Conservation (phyloP, 208 protist genomes). For the Wallacemonas collosoma region DNA sequence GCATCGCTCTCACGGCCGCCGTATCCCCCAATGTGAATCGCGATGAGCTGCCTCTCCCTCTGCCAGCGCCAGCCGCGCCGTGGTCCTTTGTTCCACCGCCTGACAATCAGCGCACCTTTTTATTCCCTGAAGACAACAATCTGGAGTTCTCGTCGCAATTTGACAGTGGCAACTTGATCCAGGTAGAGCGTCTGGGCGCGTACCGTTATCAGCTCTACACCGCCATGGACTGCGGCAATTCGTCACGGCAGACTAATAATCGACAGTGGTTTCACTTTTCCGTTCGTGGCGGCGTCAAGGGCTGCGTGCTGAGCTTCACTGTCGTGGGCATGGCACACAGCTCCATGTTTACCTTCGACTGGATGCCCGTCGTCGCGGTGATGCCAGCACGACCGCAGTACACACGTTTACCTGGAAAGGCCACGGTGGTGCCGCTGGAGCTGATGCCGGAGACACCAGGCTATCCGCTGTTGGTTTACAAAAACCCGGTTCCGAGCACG, state of each 20-base stretch:
- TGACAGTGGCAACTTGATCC: constrained; percentile 91
- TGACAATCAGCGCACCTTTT: constrained; percentile 88
- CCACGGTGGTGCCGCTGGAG: constrained; percentile 55
- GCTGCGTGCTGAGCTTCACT: constrained; percentile 53
- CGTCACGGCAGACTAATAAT: constrained; percentile 82
- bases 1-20: neutral
- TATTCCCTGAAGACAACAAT: constrained; percentile 78
- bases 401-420: constrained; percentile 62
- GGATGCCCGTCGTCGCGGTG: constrained; percentile 80
- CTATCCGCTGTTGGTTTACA: constrained; percentile 71
- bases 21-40: neutral
- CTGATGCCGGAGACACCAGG: constrained; percentile 79
- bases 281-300: constrained; percentile 71
- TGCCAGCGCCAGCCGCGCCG: constrained; percentile 55
- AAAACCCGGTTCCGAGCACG: constrained; percentile 24
- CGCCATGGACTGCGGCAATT: constrained; percentile 85
- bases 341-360: constrained; percentile 86
- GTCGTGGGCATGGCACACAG: constrained; percentile 87
- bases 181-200: constrained; percentile 75
- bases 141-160: constrained; percentile 89
- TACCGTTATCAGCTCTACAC: constrained; percentile 81
- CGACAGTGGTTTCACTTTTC: constrained; percentile 94
- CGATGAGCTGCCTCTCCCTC: constrained; percentile 62
- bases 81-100: constrained; percentile 76
- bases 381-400: constrained; percentile 63